Conservation (phyloP, 176 grass and related monocot species). For the Oryza meridionalis region DNA sequence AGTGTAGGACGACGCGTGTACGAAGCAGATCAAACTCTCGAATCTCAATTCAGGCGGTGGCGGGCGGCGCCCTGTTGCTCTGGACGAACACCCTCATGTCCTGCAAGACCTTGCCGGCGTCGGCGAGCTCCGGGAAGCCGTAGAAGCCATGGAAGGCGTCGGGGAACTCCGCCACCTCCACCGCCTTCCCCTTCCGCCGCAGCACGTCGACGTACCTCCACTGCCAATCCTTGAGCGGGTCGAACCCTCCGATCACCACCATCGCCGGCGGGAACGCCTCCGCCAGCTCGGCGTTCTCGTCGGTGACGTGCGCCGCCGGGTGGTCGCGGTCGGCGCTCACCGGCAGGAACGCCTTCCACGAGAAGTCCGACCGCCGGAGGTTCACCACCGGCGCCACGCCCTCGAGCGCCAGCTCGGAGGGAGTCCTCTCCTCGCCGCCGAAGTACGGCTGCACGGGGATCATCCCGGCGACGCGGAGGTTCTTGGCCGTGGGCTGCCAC, state of each 20-base stretch:
- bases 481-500: neutral
- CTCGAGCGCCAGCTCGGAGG: slow-evolving; percentile 43
- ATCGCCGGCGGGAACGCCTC: slow-evolving; percentile 40
- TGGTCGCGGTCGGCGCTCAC: slow-evolving; percentile 51
- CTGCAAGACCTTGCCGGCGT: slow-evolving; percentile 23
- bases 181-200: slow-evolving; percentile 13
- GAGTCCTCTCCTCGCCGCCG: slow-evolving; percentile 62
- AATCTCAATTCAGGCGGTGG: no score
- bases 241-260: slow-evolving; percentile 37
- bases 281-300: slow-evolving; percentile 30
- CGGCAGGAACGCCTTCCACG: slow-evolving; percentile 60
- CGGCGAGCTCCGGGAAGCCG: slow-evolving; percentile 42
- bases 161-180: slow-evolving; percentile 37
- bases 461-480: slow-evolving; percentile 49
- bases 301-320: slow-evolving; percentile 50
- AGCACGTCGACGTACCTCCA: slow-evolving; percentile 39
- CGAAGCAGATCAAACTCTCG: no score
- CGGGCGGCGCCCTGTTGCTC: neutral
- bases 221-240: slow-evolving; percentile 55
- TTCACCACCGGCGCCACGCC: slow-evolving; percentile 51
- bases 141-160: slow-evolving; percentile 60
- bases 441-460: slow-evolving; percentile 61
- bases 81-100: slow-evolving; percentile 52
- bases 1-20: no score
- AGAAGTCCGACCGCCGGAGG: slow-evolving; percentile 44